Percentiles rank a stretch among this genome's conserved stretches.
phyloP scores from a whole-genome alignment of 495 filamentous ascomycete genomes.

The Mycothermus thermophilus region DNA sequence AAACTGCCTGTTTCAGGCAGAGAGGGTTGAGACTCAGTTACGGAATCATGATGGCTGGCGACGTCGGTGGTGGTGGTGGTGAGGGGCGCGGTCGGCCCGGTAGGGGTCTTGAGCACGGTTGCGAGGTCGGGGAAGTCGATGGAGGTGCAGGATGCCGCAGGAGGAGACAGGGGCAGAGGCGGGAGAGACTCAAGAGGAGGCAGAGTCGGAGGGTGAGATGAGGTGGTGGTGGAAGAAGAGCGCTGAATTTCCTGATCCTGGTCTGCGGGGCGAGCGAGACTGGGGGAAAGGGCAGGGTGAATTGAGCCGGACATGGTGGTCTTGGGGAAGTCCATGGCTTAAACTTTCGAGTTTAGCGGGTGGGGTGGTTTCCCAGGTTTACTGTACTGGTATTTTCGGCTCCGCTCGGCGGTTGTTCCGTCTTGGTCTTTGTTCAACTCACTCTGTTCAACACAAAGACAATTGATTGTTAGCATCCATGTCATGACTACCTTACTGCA shows the following conservation, averaged over 20 bases:
- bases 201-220: constrained; percentile 9
- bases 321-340: too few relatives aligned
- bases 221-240: too few relatives aligned
- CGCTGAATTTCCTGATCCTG: too few relatives aligned
- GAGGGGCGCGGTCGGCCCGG: background rate
- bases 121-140: constrained; percentile 10
- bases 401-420: constrained; percentile 2
- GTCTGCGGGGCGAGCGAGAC: too few relatives aligned
- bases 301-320: constrained; percentile 21
- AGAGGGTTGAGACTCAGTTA: constrained; percentile 1
- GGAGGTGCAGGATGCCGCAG: too few relatives aligned
- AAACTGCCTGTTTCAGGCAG: constrained; percentile 7
- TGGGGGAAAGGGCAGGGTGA: constrained; percentile 29
- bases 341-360: constrained; percentile 3
- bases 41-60: constrained; percentile 2
- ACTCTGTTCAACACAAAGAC: too few relatives aligned
- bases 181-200: constrained; percentile 12
- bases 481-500: too few relatives aligned
- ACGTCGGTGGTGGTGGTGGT: background rate
- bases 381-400: constrained; percentile 17
- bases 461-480: too few relatives aligned
- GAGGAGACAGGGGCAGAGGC: too few relatives aligned
- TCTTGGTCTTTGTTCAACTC: too few relatives aligned
- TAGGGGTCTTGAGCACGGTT: background rate
- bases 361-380: constrained; percentile 10